A percentile compares a stretch with the other conserved stretches of the same genome.
Conservation (phyloP, 2,329 filamentous ascomycete species). For the Aureobasidium sp. region DNA sequence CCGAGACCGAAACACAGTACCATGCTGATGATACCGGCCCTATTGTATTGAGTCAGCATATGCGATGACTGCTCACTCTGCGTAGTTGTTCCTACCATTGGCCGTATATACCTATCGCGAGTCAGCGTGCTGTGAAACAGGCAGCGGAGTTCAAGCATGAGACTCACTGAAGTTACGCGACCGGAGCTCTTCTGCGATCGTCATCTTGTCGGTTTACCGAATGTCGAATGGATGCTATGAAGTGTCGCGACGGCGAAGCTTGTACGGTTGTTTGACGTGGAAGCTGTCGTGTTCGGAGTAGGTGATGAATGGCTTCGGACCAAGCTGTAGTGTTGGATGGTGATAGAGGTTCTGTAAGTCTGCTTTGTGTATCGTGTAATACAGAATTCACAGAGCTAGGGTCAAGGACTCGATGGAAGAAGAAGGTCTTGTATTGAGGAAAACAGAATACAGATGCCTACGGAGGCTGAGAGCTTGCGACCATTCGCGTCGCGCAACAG, state of each 20-base stretch:
- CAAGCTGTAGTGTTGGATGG: not conserved
- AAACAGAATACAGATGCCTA: conserved; percentile 2
- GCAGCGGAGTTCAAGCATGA: conserved; percentile 12
- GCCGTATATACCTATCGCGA: conserved; percentile 54
- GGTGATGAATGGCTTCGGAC: not conserved
- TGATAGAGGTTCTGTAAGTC: not conserved
- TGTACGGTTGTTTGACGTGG: not conserved
- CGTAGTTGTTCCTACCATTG: conserved; percentile 51
- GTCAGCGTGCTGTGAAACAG: conserved; percentile 11
- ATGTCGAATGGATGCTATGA: not conserved
- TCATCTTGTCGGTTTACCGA: conserved; percentile 37
- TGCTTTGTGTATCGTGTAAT: not conserved
- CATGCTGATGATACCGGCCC: conserved; percentile 54
- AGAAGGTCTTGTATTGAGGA: not conserved
- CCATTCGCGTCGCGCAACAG: conserved; percentile 9
- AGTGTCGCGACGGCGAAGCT: not conserved
- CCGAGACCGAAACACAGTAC: conserved; percentile 60
- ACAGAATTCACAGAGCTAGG: not conserved
- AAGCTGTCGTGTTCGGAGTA: conserved; percentile 9
- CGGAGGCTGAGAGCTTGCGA: conserved; percentile 3
- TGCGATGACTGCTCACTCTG: conserved; percentile 14
- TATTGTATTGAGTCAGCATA: conserved; percentile 22
- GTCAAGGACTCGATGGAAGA: not conserved
- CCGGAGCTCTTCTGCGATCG: conserved; percentile 55
- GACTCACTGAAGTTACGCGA: conserved; percentile 60